Evolutionary conservation across 495 filamentous ascomycete genomes (phyloP).

Genomic region (Pseudoneurospora amorphoporcata): DNA sequence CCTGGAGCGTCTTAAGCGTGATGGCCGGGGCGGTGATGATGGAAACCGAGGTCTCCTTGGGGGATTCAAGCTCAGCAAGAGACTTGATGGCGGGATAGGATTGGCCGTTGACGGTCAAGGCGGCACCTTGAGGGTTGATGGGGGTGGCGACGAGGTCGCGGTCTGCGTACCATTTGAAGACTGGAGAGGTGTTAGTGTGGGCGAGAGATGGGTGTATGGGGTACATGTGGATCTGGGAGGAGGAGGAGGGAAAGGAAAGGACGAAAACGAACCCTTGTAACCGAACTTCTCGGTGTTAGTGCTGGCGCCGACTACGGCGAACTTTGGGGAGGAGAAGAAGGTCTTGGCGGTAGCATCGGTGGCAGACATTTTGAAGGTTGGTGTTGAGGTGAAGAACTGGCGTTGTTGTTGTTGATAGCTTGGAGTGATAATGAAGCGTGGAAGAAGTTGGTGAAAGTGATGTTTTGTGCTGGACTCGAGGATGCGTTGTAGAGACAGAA

Average conservation of each 20-base stretch:
- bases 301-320: conserved; percentile 86
- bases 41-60: conserved; percentile 62
- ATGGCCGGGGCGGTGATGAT: conserved; percentile 81
- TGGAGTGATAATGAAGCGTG: not conserved
- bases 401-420: conserved; percentile 4
- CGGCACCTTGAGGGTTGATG: conserved; percentile 61
- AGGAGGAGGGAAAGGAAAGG: not conserved
- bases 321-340: conserved; percentile 76
- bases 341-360: conserved; percentile 53
- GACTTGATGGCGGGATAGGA: conserved; percentile 55
- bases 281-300: conserved; percentile 78
- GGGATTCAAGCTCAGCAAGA: conserved; percentile 50
- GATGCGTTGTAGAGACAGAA: not conserved
- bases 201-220: not conserved
- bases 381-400: conserved; percentile 6
- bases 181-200: conserved; percentile 35
- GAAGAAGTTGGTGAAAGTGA: not conserved
- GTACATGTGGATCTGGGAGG: too few relatives aligned
- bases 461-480: not conserved
- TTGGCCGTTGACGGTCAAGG: conserved; percentile 42
- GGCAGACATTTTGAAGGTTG: conserved; percentile 23
- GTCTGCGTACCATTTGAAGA: conserved; percentile 79
- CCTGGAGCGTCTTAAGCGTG: conserved; percentile 57
- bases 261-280: conserved; percentile 58
- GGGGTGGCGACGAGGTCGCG: conserved; percentile 69